These are phyloP conservation scores for Neurospora pannonica DNA, from an alignment of 495 filamentous ascomycete genomes.

Conservation along the genomic window DNA sequence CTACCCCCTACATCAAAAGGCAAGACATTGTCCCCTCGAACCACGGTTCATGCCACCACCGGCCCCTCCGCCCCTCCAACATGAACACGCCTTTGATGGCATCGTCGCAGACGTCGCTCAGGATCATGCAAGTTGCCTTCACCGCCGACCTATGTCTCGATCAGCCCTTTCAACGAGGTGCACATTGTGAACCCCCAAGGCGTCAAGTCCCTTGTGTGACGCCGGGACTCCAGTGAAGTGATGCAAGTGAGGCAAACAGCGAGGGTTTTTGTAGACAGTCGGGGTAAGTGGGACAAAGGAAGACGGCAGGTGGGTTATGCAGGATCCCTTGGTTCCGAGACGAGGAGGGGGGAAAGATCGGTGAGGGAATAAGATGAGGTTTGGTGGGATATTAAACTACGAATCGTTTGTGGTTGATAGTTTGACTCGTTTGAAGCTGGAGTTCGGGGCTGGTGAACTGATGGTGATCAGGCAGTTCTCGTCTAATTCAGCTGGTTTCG, in stretches of 20 bases:
- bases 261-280: neutral
- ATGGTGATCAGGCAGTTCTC: neutral
- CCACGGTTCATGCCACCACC: neutral
- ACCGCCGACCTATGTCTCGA: neutral
- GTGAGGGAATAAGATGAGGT: neutral
- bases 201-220: neutral
- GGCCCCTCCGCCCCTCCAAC: neutral
- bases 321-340: neutral
- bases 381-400: no score
- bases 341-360: neutral
- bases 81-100: neutral
- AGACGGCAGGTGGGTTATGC: neutral
- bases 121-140: neutral
- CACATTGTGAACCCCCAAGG: neutral
- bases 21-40: neutral
- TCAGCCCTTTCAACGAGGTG: neutral
- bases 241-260: neutral
- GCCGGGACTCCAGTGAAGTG: neutral
- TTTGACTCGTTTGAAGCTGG: neutral
- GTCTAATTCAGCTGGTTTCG: neutral
- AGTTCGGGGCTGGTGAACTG: neutral
- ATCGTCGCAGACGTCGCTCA: neutral
- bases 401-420: no score
- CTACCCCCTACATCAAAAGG: neutral
- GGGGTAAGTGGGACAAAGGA: neutral